A percentile compares a stretch with the other conserved stretches of the same genome.
Conservation (phyloP, 2,329 filamentous ascomycete genomes). For the Fusarium succisae region DNA sequence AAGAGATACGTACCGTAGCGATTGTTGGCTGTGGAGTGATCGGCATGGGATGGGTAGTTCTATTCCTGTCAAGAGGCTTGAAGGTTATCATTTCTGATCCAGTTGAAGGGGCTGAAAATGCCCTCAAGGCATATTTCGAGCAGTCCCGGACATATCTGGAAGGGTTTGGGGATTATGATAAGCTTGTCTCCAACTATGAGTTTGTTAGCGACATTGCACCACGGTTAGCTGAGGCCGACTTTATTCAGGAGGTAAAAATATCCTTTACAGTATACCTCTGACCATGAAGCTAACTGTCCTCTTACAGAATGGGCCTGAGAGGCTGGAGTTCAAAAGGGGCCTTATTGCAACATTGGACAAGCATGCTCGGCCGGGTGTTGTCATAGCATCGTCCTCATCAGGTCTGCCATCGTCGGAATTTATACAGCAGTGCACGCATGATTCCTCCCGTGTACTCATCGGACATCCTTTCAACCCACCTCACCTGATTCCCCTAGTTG, state of each 20-base stretch:
- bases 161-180: background rate
- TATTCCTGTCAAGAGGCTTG: background rate
- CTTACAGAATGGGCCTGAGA: background rate
- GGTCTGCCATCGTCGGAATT: background rate
- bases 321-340: background rate
- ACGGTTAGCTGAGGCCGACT: background rate
- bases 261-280: accelerated
- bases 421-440: background rate
- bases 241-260: background rate
- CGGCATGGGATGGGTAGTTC: background rate
- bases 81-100: background rate
- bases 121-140: background rate
- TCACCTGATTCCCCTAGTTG: background rate
- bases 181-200: background rate
- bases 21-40: background rate
- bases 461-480: background rate
- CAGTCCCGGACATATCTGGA: background rate
- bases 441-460: background rate
- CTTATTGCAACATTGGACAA: background rate
- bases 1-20: background rate
- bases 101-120: background rate
- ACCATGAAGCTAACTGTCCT: background rate
- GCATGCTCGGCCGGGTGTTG: background rate
- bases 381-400: background rate
- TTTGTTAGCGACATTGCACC: background rate